Evolutionary conservation across 768 basidiomycete genomes (phyloP), one percentile per base, ranked within the genome.

Genomic region (Pleurotus platypus): DNA sequence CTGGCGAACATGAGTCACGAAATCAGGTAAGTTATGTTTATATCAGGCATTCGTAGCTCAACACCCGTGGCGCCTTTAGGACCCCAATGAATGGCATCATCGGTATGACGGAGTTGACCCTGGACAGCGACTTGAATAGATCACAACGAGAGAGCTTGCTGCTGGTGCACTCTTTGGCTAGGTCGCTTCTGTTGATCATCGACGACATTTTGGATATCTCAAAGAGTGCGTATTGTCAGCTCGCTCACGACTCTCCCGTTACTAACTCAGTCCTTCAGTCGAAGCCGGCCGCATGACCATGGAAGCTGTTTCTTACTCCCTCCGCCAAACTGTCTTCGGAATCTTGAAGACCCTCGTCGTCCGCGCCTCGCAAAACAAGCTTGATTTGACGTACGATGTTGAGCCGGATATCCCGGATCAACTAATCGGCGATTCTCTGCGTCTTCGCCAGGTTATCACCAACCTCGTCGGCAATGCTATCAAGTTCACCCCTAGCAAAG

Each of bases 11-110:
- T 98, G 96, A 90, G 87, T 5, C 95, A 97, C 69, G 94, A 95
- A 75, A 96, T 95, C 67, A 78, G 94, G 93, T 92, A 58, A 11
- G 86, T 78, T n/a, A n/a, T 58, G 30, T 35, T 35, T 8, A 35
- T 35, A 35, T 11, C 30, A 35, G 30, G 7, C 30, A 9, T 9
- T 35, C 30, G 30, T 35, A 3, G 8, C 30, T 35, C 30, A 35
- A 35, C 45, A 16, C 1, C 7, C 12, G 1, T 2, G 46, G 39
- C 42, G 26, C 39, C 49, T 56, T n/a, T 66, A 94, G 96, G 69
- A 98, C 97, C 20, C 97, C 97, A 0, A 99, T 98, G 96, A 99
- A 98, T 68, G 96, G 97, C 67, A 99, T 99, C 70, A 98, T 99
- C 63, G 96, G 96, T n/a, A 94, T 99, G 94, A 99, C 96, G 22